These are phyloP conservation scores for Fusarium denticulatum DNA, from an alignment of 2,329 filamentous ascomycete species.

Conservation along the genomic window DNA sequence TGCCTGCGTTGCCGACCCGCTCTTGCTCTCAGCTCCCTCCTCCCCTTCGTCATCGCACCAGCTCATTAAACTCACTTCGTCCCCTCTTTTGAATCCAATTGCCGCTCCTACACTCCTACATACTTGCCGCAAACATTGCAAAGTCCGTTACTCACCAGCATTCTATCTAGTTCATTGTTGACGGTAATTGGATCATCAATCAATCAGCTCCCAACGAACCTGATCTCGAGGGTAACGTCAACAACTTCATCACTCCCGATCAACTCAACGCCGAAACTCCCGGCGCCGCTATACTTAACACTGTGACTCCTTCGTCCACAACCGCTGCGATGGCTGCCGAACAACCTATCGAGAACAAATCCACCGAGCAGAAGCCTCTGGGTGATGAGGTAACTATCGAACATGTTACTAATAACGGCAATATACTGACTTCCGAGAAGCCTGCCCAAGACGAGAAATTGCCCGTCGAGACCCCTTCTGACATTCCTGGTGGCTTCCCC, in stretches of 20 bases:
- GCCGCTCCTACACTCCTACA: constrained; percentile 20
- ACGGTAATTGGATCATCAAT: constrained; percentile 90
- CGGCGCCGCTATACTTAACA: constrained; percentile 68
- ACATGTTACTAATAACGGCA: constrained; percentile 10
- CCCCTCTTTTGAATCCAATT: constrained; percentile 37
- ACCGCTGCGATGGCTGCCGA: constrained; percentile 72
- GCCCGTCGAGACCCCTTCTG: constrained; percentile 51
- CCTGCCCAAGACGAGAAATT: constrained; percentile 22
- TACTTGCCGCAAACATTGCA: constrained; percentile 6
- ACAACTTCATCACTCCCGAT: constrained; percentile 87
- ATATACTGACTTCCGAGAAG: constrained; percentile 29
- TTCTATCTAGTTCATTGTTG: constrained; percentile 83
- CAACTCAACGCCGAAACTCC: constrained; percentile 66
- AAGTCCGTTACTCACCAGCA: constrained; percentile 38
- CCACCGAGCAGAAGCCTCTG: constrained; percentile 27
- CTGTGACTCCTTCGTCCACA: constrained; percentile 74
- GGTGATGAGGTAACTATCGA: constrained; percentile 36
- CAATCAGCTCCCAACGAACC: constrained; percentile 82
- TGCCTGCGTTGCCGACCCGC: constrained; percentile 40
- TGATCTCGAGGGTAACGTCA: constrained; percentile 85
- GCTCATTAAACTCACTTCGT: constrained; percentile 29
- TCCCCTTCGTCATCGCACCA: constrained; percentile 36
- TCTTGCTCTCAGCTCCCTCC: constrained; percentile 25
- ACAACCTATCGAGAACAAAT: constrained; percentile 63
- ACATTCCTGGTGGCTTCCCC: constrained; percentile 63